phyloP scores from a whole-genome alignment of 2,329 filamentous ascomycete genomes.

The Colletotrichum tropicale region DNA sequence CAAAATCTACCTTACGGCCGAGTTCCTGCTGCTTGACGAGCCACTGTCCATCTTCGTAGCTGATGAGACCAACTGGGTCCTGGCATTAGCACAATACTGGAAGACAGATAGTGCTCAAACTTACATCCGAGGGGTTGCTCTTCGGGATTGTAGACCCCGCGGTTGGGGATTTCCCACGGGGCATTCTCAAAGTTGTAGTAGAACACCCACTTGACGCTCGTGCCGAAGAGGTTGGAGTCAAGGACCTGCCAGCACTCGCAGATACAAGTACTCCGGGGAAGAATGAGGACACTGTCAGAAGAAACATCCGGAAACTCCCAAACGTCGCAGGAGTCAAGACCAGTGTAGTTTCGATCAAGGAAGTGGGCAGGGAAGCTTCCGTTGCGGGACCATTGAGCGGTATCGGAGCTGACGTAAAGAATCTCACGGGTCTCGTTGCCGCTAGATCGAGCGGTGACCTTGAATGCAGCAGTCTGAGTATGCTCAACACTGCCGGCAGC shows the following conservation, averaged over 20 bases:
- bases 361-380: neutral
- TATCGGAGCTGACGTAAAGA: neutral
- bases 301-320: neutral
- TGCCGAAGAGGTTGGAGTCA: neutral
- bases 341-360: neutral
- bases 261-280: neutral
- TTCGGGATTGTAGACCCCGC: neutral
- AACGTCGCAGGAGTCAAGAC: neutral
- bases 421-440: neutral
- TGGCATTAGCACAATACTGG: too few relatives aligned
- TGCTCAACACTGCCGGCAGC: conserved; percentile 6
- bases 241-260: conserved; percentile 5
- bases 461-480: neutral
- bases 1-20: neutral
- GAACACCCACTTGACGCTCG: neutral
- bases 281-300: neutral
- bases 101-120: too few relatives aligned
- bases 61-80: too few relatives aligned
- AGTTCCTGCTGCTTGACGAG: neutral
- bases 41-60: conserved; percentile 8
- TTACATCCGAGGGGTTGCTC: neutral
- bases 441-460: neutral
- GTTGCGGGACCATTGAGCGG: neutral
- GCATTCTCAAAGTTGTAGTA: neutral
- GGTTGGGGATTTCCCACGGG: neutral